These are phyloP conservation scores for Aspergillus sclerotioniger DNA, from an alignment of 495 filamentous ascomycete genomes.

Conservation along the genomic window DNA sequence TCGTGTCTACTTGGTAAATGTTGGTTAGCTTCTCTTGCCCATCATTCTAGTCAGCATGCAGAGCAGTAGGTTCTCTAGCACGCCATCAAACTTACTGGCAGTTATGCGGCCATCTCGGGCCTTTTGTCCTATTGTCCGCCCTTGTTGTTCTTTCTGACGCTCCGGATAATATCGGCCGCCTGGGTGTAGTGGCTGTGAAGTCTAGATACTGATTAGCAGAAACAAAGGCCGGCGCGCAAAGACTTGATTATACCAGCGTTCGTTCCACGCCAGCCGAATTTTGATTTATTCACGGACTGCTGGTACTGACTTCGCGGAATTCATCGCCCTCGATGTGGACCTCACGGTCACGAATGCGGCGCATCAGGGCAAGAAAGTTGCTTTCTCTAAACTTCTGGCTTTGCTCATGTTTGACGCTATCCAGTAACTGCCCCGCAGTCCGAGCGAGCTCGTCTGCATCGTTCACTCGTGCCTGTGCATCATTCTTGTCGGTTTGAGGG, in stretches of 20 bases:
- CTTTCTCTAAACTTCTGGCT: constrained; percentile 75
- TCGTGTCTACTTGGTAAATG: neutral
- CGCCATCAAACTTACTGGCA: constrained; percentile 17
- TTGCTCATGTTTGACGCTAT: constrained; percentile 65
- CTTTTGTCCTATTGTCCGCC: constrained; percentile 4
- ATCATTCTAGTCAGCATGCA: neutral
- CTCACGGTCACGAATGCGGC: constrained; percentile 55
- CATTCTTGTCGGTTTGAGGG: constrained; percentile 29
- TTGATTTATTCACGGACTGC: constrained; percentile 39
- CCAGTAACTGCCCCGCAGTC: constrained; percentile 68
- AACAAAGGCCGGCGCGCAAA: constrained; percentile 31
- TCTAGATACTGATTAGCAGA: constrained; percentile 40
- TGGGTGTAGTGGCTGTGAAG: constrained; percentile 50
- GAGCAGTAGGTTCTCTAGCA: neutral
- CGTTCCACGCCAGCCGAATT: constrained; percentile 40
- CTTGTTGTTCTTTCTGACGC: constrained; percentile 18
- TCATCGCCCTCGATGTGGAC: constrained; percentile 53
- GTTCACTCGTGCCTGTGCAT: constrained; percentile 21
- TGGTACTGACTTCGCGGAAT: constrained; percentile 57
- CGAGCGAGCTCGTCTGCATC: constrained; percentile 67
- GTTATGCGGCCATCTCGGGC: neutral
- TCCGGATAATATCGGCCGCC: constrained; percentile 49
- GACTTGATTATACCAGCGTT: constrained; percentile 37
- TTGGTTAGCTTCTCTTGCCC: neutral
- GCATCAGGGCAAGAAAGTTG: constrained; percentile 75